Percentiles rank a stretch among this genome's conserved stretches.
phyloP scores from a whole-genome alignment of 805 yeast species.

The Schizosaccharomyces octosporus region DNA sequence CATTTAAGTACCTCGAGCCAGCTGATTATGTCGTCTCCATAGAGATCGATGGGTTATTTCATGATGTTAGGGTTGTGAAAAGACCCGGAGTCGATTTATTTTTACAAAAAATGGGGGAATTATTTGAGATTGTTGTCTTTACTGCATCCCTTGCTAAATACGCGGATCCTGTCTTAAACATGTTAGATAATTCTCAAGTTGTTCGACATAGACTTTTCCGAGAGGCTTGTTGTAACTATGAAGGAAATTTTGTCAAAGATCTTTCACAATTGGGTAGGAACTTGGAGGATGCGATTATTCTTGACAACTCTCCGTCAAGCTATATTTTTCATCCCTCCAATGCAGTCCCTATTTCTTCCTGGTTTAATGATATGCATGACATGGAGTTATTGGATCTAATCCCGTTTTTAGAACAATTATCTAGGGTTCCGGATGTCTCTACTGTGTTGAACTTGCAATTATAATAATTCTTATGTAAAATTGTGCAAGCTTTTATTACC shows the following conservation, averaged over 20 bases:
- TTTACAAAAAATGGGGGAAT: constrained; percentile 51
- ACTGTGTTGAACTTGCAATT: constrained; percentile 36
- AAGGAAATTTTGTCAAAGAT: constrained; percentile 85
- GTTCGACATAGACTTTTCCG: constrained; percentile 83
- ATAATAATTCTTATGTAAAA: background rate
- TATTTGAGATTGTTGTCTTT: constrained; percentile 86
- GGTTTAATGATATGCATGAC: constrained; percentile 97
- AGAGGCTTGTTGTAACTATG: constrained; percentile 80
- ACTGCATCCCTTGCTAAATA: constrained; percentile 90
- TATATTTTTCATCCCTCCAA: constrained; percentile 94
- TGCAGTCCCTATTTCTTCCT: constrained; percentile 85
- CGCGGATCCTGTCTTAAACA: constrained; percentile 85
- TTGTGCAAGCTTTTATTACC: too few relatives aligned
- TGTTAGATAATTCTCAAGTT: constrained; percentile 46
- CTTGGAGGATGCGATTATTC: constrained; percentile 55
- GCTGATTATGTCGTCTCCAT: constrained; percentile 96
- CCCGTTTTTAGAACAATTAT: constrained; percentile 71
- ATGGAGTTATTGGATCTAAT: constrained; percentile 78
- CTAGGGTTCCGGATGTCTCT: constrained; percentile 66
- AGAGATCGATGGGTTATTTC: constrained; percentile 76
- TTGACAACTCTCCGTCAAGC: constrained; percentile 96
- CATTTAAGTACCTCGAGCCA: constrained; percentile 70
- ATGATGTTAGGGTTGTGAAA: constrained; percentile 85
- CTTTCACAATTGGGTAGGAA: constrained; percentile 88
- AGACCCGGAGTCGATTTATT: constrained; percentile 97